Base-by-base conservation (phyloP, 2,329 filamentous ascomycete genomes). In the Fusarium xylarioides region DNA sequence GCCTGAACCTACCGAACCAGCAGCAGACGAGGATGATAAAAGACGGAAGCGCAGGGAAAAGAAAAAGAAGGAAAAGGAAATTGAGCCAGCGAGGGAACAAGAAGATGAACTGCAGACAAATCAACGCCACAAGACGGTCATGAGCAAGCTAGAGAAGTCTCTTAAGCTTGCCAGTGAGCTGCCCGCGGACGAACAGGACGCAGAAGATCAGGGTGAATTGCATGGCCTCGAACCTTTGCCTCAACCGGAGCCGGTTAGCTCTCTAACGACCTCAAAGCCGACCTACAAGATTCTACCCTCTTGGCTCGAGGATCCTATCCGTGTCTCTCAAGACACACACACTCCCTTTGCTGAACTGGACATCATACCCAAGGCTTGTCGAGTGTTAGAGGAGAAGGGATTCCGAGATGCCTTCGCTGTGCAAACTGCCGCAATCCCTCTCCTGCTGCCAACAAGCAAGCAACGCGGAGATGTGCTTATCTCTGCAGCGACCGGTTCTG, bases 401-500 rank as follows among this genome's bases (percentile, higher is more conserved):
- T 81, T 80, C 46, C 75, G 74, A 7, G 82, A 85, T 21, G 82
- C 83, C 1, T 83, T 88, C 46, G 84, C 82, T 1, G 80, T 88
- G 10, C 83, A 85, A 46, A 83, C 83, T 1, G 78, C 79, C 2
- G 82, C 96, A 0, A 87, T 99, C 32, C 95, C 95, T 2, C 86
- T 97, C 44, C 87, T 99, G 10, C 85, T 97, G 8, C 91, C 90
- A 28, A 89, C 88, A 1, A 86, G 88, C 46, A 85, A 88, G 63
- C 84, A 88, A 40, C 87, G 90, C 40, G 93, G 94, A 10, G 96
- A 99, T 80, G 82, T 99, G 9, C 92, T 97, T 49, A 91, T 99
- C 6, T 96, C 95, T 12, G 96, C 97, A 0, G 93, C 95, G 3
- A 99, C 96, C 0, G 96, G 96, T 14, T 98, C 96, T 1, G 96